Evolutionary conservation across 2,329 filamentous ascomycete species (phyloP), one percentile per base, ranked within the genome.

Genomic region (Diplodia intermedia): DNA sequence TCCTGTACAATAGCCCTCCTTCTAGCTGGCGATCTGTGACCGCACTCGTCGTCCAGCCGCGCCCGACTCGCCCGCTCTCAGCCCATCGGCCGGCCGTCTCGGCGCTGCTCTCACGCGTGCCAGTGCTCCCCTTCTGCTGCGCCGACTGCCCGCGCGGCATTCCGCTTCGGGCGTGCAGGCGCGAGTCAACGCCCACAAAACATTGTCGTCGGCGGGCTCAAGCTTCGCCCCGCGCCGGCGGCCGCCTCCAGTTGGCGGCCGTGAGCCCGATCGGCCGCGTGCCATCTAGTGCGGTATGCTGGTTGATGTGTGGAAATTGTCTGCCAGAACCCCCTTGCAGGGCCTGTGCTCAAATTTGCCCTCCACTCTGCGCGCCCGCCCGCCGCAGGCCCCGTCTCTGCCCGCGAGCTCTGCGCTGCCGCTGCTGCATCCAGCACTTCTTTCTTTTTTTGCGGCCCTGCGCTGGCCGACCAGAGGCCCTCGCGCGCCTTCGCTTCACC

Each of bases 291-390:
- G 60, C 40, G 60, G 60, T 52, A 63, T 63, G 60, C 60, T 63
- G 60, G 36, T 52, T 63, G 47, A 52, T 63, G 60, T 63, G 60
- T 63, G 60, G 60, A 63, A 63, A 63, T 63, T 63, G 56, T 60
- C 56, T 52, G 60, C 47, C 60, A 63, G 60, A 29, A 38, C 47
- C 60, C 60, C 60, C 60, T 52, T 63, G 43, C 57, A 62, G 57
- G 56, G 57, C 57, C 31, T 29, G 47, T 63, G 60, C 60, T 63
- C 60, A 63, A 63, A 63, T 63, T 63, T 47, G 47, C 60, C 57
- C 40, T 62, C 57, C 60, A 53, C 60, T 47, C 43, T 63, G 60
- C 43, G 43, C 60, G 60, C 60, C 60, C 60, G 43, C 60, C 60
- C 60, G 60, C 56, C 56, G 56, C 60, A 18, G 60, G 60, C 60